These are phyloP conservation scores for Mycena filopes DNA, from an alignment of 768 basidiomycete genomes.

Conservation along the genomic window DNA sequence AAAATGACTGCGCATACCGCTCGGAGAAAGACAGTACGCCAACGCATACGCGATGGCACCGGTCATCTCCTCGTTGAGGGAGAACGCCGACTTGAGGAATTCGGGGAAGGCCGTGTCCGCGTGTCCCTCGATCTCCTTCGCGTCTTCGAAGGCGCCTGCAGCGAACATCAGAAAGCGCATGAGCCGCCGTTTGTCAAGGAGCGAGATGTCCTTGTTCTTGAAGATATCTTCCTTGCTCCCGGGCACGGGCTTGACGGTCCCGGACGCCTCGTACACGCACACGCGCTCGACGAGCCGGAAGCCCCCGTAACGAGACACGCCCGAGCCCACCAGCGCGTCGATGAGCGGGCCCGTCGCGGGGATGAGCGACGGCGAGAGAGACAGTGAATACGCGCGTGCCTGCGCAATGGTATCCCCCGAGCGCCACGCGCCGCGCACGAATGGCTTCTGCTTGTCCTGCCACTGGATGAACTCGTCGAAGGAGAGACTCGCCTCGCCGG, in stretches of 20 bases:
- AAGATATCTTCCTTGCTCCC: slow-evolving; percentile 94
- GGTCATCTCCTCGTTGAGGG: slow-evolving; percentile 65
- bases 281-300: slow-evolving; percentile 85
- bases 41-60: slow-evolving; percentile 80
- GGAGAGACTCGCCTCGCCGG: slow-evolving; percentile 81
- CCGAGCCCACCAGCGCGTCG: slow-evolving; percentile 79
- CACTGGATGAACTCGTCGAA: slow-evolving; percentile 83
- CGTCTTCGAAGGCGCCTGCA: slow-evolving; percentile 75
- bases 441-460: slow-evolving; percentile 56
- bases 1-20: slow-evolving; percentile 56
- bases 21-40: slow-evolving; percentile 69
- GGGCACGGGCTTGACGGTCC: slow-evolving; percentile 74
- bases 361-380: slow-evolving; percentile 85
- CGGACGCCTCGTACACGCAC: slow-evolving; percentile 63
- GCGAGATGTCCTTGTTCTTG: slow-evolving; percentile 78
- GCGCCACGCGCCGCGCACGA: slow-evolving; percentile 48
- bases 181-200: slow-evolving; percentile 88
- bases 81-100: slow-evolving; percentile 74
- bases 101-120: slow-evolving; percentile 66
- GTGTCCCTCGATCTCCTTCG: slow-evolving; percentile 65
- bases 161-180: slow-evolving; percentile 94
- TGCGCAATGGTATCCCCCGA: slow-evolving; percentile 58
- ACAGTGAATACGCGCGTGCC: slow-evolving; percentile 84
- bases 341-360: slow-evolving; percentile 84
- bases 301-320: slow-evolving; percentile 91